Percentiles rank a stretch among this genome's conserved stretches.
These are phyloP conservation scores for Orbilia blumenaviensis DNA, from an alignment of 2,329 filamentous ascomycete species.

Conservation along the genomic window DNA sequence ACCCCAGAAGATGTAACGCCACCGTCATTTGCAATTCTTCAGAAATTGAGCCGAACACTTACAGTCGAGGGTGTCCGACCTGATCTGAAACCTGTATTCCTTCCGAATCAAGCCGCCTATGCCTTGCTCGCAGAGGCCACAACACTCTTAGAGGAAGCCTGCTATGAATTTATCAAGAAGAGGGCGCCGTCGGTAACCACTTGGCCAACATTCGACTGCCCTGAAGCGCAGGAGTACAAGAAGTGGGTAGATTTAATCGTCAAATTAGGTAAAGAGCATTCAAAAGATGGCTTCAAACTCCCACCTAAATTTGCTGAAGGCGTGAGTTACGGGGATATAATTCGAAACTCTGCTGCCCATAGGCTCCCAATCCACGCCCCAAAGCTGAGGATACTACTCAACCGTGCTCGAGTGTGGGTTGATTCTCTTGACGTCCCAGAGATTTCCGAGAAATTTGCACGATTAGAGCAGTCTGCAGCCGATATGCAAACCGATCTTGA, in stretches of 20 bases:
- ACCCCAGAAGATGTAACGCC: background rate
- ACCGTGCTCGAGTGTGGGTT: slow-evolving; percentile 14
- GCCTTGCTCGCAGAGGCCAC: slow-evolving; percentile 44
- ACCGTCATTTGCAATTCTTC: background rate
- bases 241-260: slow-evolving; percentile 32
- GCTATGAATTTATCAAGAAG: slow-evolving; percentile 18
- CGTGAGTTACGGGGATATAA: slow-evolving; percentile 23
- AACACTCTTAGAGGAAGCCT: slow-evolving; percentile 34
- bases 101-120: slow-evolving; percentile 29
- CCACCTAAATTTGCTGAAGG: slow-evolving; percentile 25
- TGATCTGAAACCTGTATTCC: slow-evolving; percentile 33
- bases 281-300: slow-evolving; percentile 9
- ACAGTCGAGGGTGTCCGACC: background rate
- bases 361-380: slow-evolving; percentile 36
- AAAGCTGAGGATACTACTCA: slow-evolving; percentile 30
- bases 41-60: slow-evolving; percentile 26
- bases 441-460: slow-evolving; percentile 7
- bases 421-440: slow-evolving; percentile 26
- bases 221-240: slow-evolving; percentile 48
- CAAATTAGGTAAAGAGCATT: slow-evolving; percentile 17
- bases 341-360: slow-evolving; percentile 49
- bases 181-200: slow-evolving; percentile 14
- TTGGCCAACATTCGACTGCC: slow-evolving; percentile 39
- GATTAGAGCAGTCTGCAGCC: slow-evolving; percentile 12
- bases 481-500: slow-evolving; percentile 33